Percentiles rank a stretch among this genome's conserved stretches.
Conservation (phyloP, 441 rosid species). For the Cnidoscolus chayamansa region DNA sequence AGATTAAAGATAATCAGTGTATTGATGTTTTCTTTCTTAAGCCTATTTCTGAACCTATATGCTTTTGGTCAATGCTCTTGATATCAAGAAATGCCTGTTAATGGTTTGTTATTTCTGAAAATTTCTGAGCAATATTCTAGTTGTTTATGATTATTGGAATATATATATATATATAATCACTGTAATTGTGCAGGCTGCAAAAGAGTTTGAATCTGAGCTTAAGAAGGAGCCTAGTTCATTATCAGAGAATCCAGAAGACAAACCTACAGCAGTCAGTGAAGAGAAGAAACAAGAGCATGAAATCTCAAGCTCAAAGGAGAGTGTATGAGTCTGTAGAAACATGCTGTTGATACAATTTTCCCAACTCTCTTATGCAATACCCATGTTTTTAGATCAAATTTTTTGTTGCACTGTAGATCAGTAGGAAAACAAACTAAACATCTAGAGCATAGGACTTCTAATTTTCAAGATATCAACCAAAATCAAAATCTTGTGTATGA, state of each 20-base stretch:
- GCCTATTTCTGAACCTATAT: not conserved
- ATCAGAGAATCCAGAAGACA: slow-evolving; percentile 38
- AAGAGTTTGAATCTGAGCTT: slow-evolving; percentile 90
- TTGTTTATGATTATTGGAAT: not conserved
- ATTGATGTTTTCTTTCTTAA: not conserved
- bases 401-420: slow-evolving; percentile 19
- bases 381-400: slow-evolving; percentile 20
- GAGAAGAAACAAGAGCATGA: slow-evolving; percentile 50
- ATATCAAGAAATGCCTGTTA: not conserved
- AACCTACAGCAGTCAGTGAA: slow-evolving; percentile 41
- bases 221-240: slow-evolving; percentile 66
- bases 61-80: not conserved
- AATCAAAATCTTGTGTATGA: too few species aligned
- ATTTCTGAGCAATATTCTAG: not conserved
- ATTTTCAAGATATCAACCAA: too few species aligned
- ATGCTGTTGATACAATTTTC: slow-evolving; percentile 12
- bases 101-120: not conserved
- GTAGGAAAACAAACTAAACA: not conserved
- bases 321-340: slow-evolving; percentile 44
- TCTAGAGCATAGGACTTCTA: too few species aligned
- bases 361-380: slow-evolving; percentile 11
- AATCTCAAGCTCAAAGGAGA: slow-evolving; percentile 66
- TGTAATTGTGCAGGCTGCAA: slow-evolving; percentile 72
- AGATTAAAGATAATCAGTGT: not conserved
- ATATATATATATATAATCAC: not conserved